Evolutionary conservation across 2,329 filamentous ascomycete genomes (phyloP).

Genomic region (Apiospora hydei): DNA sequence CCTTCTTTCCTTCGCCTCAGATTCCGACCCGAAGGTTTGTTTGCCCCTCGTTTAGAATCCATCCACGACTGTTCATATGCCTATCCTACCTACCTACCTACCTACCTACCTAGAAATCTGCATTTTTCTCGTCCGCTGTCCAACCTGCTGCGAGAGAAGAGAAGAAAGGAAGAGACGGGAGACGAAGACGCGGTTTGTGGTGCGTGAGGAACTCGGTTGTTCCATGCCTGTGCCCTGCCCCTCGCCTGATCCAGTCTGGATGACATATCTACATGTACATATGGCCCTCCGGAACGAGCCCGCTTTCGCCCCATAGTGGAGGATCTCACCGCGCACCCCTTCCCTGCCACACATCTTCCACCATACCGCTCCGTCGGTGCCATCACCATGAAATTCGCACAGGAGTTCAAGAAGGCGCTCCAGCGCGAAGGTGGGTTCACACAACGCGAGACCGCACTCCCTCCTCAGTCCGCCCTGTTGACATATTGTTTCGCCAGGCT

Average conservation of each 20-base stretch:
- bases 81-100: neutral
- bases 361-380: neutral
- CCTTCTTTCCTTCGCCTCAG: neutral
- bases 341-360: conserved; percentile 6
- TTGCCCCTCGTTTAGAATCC: neutral
- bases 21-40: neutral
- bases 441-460: neutral
- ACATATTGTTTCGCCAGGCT: conserved; percentile 53
- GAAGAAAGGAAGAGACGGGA: no score
- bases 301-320: conserved; percentile 17
- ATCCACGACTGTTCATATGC: neutral
- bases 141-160: no score
- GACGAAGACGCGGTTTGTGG: neutral
- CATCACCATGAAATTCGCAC: conserved; percentile 83
- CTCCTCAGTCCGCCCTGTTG: neutral
- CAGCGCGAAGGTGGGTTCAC: conserved; percentile 60
- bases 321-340: conserved; percentile 1
- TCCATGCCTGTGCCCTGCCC: neutral
- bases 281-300: conserved; percentile 14
- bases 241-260: neutral
- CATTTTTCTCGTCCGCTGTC: no score
- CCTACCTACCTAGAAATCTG: no score
- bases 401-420: conserved; percentile 75
- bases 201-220: neutral
- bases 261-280: neutral